Base-by-base conservation (phyloP, 179 eudicot species). In the Heliamphora pulchella region DNA sequence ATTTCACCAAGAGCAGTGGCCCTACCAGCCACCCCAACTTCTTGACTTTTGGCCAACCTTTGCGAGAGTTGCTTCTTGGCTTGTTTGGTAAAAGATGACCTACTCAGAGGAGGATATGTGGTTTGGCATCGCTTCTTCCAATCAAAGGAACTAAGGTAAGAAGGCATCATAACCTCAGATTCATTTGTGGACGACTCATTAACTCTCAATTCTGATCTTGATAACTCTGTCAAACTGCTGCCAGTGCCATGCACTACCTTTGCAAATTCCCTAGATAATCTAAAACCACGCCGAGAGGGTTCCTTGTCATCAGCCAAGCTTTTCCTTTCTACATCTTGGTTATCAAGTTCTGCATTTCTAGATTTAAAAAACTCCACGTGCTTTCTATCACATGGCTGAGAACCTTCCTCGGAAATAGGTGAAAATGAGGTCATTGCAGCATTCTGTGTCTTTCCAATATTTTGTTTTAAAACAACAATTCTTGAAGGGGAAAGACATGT, bases 391-490 rank as follows among this genome's bases (percentile, higher is more conserved):
- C 85, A 76, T 4, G 84, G 75, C 47, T 44, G 71, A 47, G 67
- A 80, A 55, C 74, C 85, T 74, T 62, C 44, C 57, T 77, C 81
- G 61, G 82, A 81, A 57, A 73, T 81, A 69, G 79, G 74, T 11
- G 86, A 77, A n/a, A 85, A 81, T 22, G 20, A 79, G 78, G 82
- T 64, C 80, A 79, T 80, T 51, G 80, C 61, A 84, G 71, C 79
- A 78, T 66, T 79, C 50, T 75, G 80, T 66, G 74, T 55, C 59
- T 82, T 84, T 14, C 79, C 83, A 46, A 87, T 54, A 83, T 84
- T 86, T 74, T 90, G 91, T 81, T 88, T 90, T 80, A 91, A 79
- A 63, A 86, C 86, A 73, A 86, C 88, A 76, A 88, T 87, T 71
- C 78, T 83, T 63, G 86, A 86, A 39, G 87, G 85, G 39, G 63